A percentile compares a stretch with the other conserved stretches of the same genome.
phyloP scores from a whole-genome alignment of 2,329 filamentous ascomycete genomes.

The Pseudocercospora vitis region DNA sequence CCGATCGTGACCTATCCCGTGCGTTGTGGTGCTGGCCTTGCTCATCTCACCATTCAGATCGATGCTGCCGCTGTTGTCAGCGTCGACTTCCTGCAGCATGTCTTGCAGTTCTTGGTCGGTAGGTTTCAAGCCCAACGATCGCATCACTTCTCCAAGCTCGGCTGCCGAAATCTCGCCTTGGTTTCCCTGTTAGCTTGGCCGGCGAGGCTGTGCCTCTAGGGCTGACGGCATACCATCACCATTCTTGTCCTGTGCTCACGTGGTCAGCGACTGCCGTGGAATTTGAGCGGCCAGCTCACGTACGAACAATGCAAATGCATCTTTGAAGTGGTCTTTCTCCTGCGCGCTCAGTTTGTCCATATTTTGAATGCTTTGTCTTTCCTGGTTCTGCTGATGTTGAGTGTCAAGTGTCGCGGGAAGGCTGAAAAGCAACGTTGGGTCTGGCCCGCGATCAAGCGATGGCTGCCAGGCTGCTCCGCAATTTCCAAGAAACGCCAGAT shows the following conservation, averaged over 20 bases:
- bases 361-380: not conserved
- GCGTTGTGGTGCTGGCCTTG: not conserved
- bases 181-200: not conserved
- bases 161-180: conserved; percentile 24
- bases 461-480: not conserved
- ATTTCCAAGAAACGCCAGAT: not conserved
- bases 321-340: conserved; percentile 17
- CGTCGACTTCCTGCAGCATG: conserved; percentile 24
- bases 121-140: conserved; percentile 20
- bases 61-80: conserved; percentile 20
- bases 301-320: conserved; percentile 22
- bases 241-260: conserved; percentile 21
- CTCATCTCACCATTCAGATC: conserved; percentile 19
- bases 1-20: too few species aligned
- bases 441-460: not conserved
- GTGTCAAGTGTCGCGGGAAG: not conserved
- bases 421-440: not conserved
- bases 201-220: not conserved
- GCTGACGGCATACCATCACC: conserved; percentile 18
- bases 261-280: not conserved
- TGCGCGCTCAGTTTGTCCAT: conserved; percentile 19
- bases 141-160: conserved; percentile 24
- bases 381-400: not conserved
- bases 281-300: not conserved
- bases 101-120: conserved; percentile 22